Evolutionary conservation across 164 flowering plant species (phyloP), one percentile per base, ranked within the genome.

Genomic region (Aristolochia californica): DNA sequence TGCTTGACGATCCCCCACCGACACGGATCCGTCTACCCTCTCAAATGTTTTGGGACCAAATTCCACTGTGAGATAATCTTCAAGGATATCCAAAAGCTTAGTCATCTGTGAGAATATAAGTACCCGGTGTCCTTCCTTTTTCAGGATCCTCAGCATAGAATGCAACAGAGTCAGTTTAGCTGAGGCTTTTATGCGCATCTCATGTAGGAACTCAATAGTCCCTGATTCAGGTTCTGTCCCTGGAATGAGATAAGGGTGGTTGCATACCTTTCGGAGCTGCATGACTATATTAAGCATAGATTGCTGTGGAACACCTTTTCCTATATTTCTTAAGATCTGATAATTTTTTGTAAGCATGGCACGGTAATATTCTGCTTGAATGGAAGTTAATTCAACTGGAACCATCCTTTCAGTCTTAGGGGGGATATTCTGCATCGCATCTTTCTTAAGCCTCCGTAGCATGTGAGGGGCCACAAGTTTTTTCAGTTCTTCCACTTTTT

Each of bases 91-190:
- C 66, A 94, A 96, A 68, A 94, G 93, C 76, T 86, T 94, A 8
- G 99, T 94, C 99, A 94, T 94, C 67, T 94, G 99, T 49, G 99
- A 94, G 71, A 94, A 94, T 56, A 94, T 77, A 52, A 94, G 94
- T 38, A 94, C 94, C 65, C 99, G 79, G 59, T 94, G 97, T 48
- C 97, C 97, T 63, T 88, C 89, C 61, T 76, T 84, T 54, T 78
- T 56, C 47, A 94, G 74, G 38, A 75, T 40, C 68, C 86, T 90
- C 45, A 94, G 89, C 99, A 94, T 94, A 22, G 91, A 83, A 78
- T 94, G 99, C 75, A 94, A 63, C 65, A 94, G 63, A 63, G 89
- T 90, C 73, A 94, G 70, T 78, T 94, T 94, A 21, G 96, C 97
- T 12, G 99, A 94, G 64, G 97, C 99, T 72, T 91, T 94, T 64